Conservation (phyloP, 2,329 filamentous ascomycete genomes). For the Amylocarpus encephaloides region DNA sequence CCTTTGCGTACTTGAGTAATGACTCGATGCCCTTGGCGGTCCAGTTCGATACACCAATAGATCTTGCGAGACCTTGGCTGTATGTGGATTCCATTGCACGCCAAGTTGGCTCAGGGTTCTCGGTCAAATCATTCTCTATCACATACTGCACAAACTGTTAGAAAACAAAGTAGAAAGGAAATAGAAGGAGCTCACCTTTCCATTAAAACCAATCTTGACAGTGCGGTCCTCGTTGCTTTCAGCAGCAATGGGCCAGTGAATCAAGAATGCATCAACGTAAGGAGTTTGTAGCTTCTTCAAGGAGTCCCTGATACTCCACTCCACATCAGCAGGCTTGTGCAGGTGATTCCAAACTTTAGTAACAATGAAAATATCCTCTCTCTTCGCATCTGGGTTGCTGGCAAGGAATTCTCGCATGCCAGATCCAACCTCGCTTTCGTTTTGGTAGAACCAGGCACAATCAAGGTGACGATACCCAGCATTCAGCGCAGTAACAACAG, state of each 20-base stretch:
- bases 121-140: conserved; percentile 58
- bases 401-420: conserved; percentile 68
- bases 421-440: conserved; percentile 76
- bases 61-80: conserved; percentile 48
- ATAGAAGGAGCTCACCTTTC: conserved; percentile 37
- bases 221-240: conserved; percentile 71
- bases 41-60: conserved; percentile 57
- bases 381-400: conserved; percentile 52
- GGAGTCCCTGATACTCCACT: conserved; percentile 65
- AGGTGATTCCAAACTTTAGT: conserved; percentile 83
- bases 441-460: conserved; percentile 70
- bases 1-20: conserved; percentile 41
- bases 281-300: conserved; percentile 67
- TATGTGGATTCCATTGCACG: conserved; percentile 66
- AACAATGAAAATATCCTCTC: conserved; percentile 75
- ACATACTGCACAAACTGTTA: conserved; percentile 39
- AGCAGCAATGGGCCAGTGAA: conserved; percentile 77
- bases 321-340: conserved; percentile 54
- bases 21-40: conserved; percentile 47
- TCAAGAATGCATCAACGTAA: conserved; percentile 73
- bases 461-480: conserved; percentile 64
- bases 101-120: conserved; percentile 64
- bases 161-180: conserved; percentile 5
- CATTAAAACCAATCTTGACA: conserved; percentile 43
- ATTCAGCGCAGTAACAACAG: conserved; percentile 54